Conservation (phyloP, 2,329 filamentous ascomycete genomes). For the Helicocarpus griseus region DNA sequence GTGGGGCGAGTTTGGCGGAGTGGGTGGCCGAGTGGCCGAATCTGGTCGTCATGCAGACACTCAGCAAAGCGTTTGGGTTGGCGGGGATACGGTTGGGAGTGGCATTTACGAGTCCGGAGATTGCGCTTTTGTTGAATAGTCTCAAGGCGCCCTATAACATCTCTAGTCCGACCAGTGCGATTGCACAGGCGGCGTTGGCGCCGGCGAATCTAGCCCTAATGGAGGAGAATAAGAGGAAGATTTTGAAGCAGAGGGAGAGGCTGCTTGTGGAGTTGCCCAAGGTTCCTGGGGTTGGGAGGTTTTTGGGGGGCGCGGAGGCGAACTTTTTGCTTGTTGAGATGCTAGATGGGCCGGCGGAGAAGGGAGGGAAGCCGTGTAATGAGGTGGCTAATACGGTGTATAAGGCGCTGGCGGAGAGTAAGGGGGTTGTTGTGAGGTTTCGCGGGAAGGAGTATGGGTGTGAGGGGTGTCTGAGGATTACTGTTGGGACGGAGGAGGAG, state of each 20-base stretch:
- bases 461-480: conserved; percentile 78
- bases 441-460: conserved; percentile 88
- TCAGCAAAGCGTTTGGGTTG: conserved; percentile 95
- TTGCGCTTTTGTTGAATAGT: conserved; percentile 75
- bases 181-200: conserved; percentile 65
- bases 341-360: conserved; percentile 48
- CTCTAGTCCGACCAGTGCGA: conserved; percentile 71
- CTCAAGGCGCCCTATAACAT: conserved; percentile 97
- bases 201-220: conserved; percentile 61
- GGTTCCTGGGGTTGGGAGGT: conserved; percentile 67
- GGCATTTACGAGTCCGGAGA: conserved; percentile 64
- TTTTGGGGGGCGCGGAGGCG: conserved; percentile 68
- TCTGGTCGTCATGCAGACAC: conserved; percentile 92
- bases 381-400: conserved; percentile 69
- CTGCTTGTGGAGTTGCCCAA: conserved; percentile 62
- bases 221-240: conserved; percentile 57
- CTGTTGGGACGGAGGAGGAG: conserved; percentile 81
- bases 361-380: conserved; percentile 66
- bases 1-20: conserved; percentile 72
- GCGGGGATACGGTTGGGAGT: conserved; percentile 86
- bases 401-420: conserved; percentile 70
- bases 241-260: conserved; percentile 68
- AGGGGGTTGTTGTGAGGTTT: conserved; percentile 87
- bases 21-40: conserved; percentile 92
- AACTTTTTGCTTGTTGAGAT: conserved; percentile 94